These are phyloP conservation scores for Acer negundo DNA, from an alignment of 345 rosid species.

Conservation along the genomic window DNA sequence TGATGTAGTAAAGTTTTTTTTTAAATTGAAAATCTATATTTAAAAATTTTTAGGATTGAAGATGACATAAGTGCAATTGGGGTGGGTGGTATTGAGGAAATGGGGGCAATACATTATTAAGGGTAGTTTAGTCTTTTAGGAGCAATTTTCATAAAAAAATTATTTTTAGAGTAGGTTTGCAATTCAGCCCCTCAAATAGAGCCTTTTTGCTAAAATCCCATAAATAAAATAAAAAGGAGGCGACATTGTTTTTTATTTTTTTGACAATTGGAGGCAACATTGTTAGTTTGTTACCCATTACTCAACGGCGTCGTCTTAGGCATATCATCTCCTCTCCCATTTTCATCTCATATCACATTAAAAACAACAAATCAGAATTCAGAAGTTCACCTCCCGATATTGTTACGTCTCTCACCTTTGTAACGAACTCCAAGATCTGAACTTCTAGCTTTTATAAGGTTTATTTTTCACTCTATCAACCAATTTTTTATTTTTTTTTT, in stretches of 20 bases:
- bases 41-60: too few species aligned
- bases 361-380: constrained; percentile 1
- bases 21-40: too few species aligned
- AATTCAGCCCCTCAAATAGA: too few species aligned
- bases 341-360: neutral
- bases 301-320: constrained; percentile 15
- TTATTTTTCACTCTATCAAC: neutral
- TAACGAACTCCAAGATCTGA: constrained; percentile 8
- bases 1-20: too few species aligned
- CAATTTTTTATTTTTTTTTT: neutral
- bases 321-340: neutral
- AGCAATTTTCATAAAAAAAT: too few species aligned
- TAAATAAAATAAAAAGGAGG: neutral
- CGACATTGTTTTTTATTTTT: too few species aligned
- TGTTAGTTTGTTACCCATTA: neutral
- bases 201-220: neutral
- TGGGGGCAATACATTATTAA: too few species aligned
- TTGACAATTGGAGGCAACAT: neutral
- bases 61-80: too few species aligned
- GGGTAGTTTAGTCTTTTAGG: too few species aligned
- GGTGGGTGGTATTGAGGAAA: too few species aligned
- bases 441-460: neutral
- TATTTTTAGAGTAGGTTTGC: too few species aligned
- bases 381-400: neutral
- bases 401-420: neutral